Evolutionary conservation across 352 stramenopile genomes (phyloP), one percentile per base, ranked within the genome.

Genomic region (Pythium aquatile): DNA sequence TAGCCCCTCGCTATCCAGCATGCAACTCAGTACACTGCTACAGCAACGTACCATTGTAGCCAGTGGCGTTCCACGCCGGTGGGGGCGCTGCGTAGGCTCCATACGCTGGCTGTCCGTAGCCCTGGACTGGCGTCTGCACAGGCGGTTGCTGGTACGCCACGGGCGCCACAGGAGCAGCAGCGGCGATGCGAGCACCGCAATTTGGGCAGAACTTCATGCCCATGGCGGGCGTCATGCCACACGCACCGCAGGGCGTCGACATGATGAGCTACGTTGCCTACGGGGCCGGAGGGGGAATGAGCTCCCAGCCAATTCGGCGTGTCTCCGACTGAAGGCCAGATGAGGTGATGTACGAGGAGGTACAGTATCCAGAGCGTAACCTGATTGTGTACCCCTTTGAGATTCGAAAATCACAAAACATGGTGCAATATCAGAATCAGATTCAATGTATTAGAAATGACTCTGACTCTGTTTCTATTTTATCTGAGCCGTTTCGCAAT

Each of bases 151-250:
- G 56, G 26, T 49, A 32, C 30, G 55, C 35, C 14, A 59, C 26
- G 5, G 66, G 58, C 1, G 70, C 44, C n/a, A 48, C 55, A 29
- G 42, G 47, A 14, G 46, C 35, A 20, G 39, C 40, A 24, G 53
- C 52, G 17, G 58, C 49, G 33, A 74, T 59, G 60, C 75, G 73
- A 39, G 63, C 66, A 47, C 82, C 75, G 58, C 82, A 91, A 55
- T 85, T 76, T n/a, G 74, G 56, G 57, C 79, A 88, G 59, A 85
- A 79, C 61, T 75, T 76, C 64, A 68, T 74, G 65, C 62, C 76
- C 14, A 53, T 44, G 13, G 63, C 61, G 0, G 65, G 52, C 14
- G 35, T 48, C n/a, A 69, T 61, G 30, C 77, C 71, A 46, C 82
- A 91, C 8, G 77, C 76, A 32, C 68, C 65, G 33, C 82, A 91